Conservation (phyloP, 2,329 filamentous ascomycete genomes). For the Fusarium tuaranense region DNA sequence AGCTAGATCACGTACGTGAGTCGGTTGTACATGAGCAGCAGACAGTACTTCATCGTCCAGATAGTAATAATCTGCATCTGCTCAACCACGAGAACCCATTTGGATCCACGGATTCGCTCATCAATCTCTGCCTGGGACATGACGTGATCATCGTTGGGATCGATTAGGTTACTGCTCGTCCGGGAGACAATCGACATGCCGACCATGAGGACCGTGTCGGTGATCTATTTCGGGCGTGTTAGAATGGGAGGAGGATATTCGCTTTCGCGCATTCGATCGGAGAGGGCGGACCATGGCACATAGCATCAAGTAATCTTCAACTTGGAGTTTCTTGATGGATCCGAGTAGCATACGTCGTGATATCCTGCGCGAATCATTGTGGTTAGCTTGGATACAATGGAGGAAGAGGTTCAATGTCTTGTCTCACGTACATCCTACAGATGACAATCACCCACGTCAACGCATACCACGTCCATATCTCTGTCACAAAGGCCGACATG, state of each 20-base stretch:
- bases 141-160: constrained; percentile 61
- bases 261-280: constrained; percentile 3
- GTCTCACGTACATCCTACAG: constrained; percentile 53
- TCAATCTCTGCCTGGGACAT: constrained; percentile 50
- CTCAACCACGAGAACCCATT: constrained; percentile 72
- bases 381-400: neutral
- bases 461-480: constrained; percentile 60
- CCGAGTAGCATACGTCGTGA: constrained; percentile 56
- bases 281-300: constrained; percentile 59
- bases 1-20: constrained; percentile 57
- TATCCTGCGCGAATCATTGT: constrained; percentile 39
- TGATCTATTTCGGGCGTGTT: constrained; percentile 45
- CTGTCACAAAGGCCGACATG: constrained; percentile 49
- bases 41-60: constrained; percentile 67
- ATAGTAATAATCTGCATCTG: constrained; percentile 71
- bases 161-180: constrained; percentile 71
- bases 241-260: neutral
- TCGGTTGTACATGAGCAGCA: constrained; percentile 68
- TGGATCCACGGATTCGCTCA: constrained; percentile 64
- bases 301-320: constrained; percentile 68
- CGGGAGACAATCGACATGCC: constrained; percentile 66
- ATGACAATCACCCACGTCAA: constrained; percentile 54
- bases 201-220: constrained; percentile 67
- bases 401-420: neutral
- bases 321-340: constrained; percentile 62